Conservation (phyloP, 2,329 filamentous ascomycete species). For the Dothideomycetidae sp. region DNA sequence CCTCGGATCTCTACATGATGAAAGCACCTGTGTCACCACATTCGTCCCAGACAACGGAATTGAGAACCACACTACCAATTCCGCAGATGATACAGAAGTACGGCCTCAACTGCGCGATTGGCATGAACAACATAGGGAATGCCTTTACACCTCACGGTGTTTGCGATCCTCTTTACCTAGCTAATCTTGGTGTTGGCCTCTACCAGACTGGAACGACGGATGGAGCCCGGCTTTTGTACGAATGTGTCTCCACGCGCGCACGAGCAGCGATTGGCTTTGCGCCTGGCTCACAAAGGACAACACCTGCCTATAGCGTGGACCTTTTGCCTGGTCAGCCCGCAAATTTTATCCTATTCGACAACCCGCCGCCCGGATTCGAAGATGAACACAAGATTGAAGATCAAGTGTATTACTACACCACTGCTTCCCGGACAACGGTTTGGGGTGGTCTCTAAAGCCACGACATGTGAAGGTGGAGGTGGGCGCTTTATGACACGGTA, state of each 20-base stretch:
- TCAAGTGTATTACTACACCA: slow-evolving; percentile 4
- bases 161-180: slow-evolving; percentile 50
- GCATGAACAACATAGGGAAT: slow-evolving; percentile 61
- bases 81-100: slow-evolving; percentile 45
- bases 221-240: slow-evolving; percentile 46
- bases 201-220: slow-evolving; percentile 51
- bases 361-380: not conserved
- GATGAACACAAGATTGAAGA: slow-evolving; percentile 4
- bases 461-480: too few relatives aligned
- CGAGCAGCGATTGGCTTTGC: slow-evolving; percentile 20
- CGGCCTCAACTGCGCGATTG: slow-evolving; percentile 45
- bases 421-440: not conserved
- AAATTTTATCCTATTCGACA: slow-evolving; percentile 1
- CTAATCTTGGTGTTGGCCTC: slow-evolving; percentile 48
- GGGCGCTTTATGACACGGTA: too few relatives aligned
- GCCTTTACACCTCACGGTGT: slow-evolving; percentile 58
- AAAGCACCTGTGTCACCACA: slow-evolving; percentile 22
- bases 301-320: not conserved
- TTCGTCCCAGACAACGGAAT: slow-evolving; percentile 16
- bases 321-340: not conserved
- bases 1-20: slow-evolving; percentile 62
- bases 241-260: slow-evolving; percentile 26
- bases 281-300: not conserved
- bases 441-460: not conserved
- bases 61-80: slow-evolving; percentile 49